phyloP scores from a whole-genome alignment of 805 yeast species.

The Candida lessepsii region DNA sequence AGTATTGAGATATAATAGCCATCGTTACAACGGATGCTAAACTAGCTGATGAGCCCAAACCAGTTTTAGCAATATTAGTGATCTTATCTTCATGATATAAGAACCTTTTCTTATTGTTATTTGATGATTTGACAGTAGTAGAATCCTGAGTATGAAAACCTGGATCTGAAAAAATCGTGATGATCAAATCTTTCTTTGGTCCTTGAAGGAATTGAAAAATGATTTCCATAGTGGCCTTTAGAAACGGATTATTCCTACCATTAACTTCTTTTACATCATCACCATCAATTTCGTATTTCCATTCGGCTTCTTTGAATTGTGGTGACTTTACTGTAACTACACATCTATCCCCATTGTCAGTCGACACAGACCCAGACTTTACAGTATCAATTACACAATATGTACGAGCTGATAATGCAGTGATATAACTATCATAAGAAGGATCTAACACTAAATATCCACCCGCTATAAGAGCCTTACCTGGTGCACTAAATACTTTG shows the following conservation, averaged over 20 bases:
- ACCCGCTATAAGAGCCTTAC: slow-evolving; percentile 91
- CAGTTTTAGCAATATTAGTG: slow-evolving; percentile 82
- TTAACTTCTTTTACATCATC: slow-evolving; percentile 23
- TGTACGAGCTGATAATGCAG: slow-evolving; percentile 88
- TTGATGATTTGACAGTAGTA: slow-evolving; percentile 33
- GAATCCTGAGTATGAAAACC: slow-evolving; percentile 81
- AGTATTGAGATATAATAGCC: slow-evolving; percentile 55
- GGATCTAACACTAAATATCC: slow-evolving; percentile 91
- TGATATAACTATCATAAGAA: slow-evolving; percentile 68
- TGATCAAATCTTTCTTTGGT: slow-evolving; percentile 18
- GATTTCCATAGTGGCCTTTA: slow-evolving; percentile 58
- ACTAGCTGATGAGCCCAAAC: slow-evolving; percentile 95
- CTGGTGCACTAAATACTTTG: slow-evolving; percentile 83
- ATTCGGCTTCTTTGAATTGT: slow-evolving; percentile 68
- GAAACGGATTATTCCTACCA: slow-evolving; percentile 64
- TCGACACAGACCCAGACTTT: neutral
- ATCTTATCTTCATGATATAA: slow-evolving; percentile 61
- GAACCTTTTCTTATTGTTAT: slow-evolving; percentile 46
- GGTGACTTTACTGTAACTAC: slow-evolving; percentile 60
- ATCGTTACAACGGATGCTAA: slow-evolving; percentile 78
- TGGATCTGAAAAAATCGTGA: slow-evolving; percentile 78
- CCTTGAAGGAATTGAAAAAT: slow-evolving; percentile 53
- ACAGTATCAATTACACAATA: slow-evolving; percentile 62
- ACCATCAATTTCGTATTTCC: slow-evolving; percentile 52
- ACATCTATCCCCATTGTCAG: neutral